These are phyloP conservation scores for Centaurea solstitialis DNA, from an alignment of 129 eudicot species.

Conservation along the genomic window DNA sequence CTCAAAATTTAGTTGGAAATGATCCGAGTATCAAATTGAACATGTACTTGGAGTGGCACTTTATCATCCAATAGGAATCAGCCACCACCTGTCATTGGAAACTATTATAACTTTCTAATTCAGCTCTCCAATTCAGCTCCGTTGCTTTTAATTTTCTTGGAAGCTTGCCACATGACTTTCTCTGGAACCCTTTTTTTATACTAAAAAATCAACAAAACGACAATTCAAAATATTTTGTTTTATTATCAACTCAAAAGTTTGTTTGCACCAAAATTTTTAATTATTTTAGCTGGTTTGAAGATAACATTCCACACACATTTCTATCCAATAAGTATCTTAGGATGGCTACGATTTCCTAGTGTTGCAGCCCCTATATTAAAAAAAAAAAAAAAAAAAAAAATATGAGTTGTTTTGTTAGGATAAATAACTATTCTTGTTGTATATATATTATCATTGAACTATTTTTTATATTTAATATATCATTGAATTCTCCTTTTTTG, in stretches of 20 bases:
- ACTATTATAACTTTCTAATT: slow-evolving; percentile 17
- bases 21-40: not conserved
- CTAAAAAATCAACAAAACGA: not conserved
- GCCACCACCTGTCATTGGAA: slow-evolving; percentile 11
- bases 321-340: slow-evolving; percentile 32
- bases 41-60: slow-evolving; percentile 6
- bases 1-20: no score
- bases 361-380: not conserved
- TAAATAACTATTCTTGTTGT: no score
- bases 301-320: slow-evolving; percentile 28
- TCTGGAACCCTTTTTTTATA: not conserved
- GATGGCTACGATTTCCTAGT: slow-evolving; percentile 27
- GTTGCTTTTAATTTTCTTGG: not conserved
- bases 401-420: no score
- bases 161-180: slow-evolving; percentile 25
- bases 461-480: no score
- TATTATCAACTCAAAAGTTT: not conserved
- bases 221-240: slow-evolving; percentile 18
- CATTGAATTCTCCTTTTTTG: no score
- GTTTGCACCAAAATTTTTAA: not conserved
- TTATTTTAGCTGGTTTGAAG: not conserved
- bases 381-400: no score
- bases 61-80: not conserved
- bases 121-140: not conserved
- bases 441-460: no score